Conservation (phyloP, 805 yeast species). For the Sungouiella thailandica region DNA sequence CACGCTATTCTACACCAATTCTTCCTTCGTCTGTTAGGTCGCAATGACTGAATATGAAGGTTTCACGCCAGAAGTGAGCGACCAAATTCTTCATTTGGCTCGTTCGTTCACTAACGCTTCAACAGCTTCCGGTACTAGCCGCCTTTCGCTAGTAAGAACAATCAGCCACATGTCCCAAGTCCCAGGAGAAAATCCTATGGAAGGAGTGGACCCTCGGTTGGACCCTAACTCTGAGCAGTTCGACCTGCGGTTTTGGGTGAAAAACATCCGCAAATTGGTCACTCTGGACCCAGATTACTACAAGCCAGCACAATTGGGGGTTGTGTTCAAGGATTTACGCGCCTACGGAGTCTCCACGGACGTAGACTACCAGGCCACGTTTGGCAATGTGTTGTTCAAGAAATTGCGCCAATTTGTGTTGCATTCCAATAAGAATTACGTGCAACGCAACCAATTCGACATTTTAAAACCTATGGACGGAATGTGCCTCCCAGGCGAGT, state of each 20-base stretch:
- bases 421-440: not conserved
- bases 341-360: constrained; percentile 11
- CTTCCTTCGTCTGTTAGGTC: no score
- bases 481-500: constrained; percentile 34
- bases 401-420: not conserved
- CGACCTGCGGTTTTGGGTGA: constrained; percentile 10
- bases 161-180: not conserved
- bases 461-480: constrained; percentile 32
- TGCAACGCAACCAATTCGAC: constrained; percentile 12
- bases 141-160: not conserved
- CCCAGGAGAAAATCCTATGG: constrained; percentile 1
- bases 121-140: not conserved
- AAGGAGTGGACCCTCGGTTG: constrained; percentile 6
- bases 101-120: not conserved
- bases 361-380: constrained; percentile 12
- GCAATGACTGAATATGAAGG: constrained; percentile 1
- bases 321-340: constrained; percentile 10
- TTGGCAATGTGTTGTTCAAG: constrained; percentile 8
- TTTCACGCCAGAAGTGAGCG: not conserved
- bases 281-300: constrained; percentile 10
- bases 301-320: constrained; percentile 11
- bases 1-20: no score
- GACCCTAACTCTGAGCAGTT: constrained; percentile 10
- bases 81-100: constrained; percentile 1
- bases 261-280: constrained; percentile 7